Evolutionary conservation across 1,139 yeast genomes (phyloP), one percentile per base, ranked within the genome.

Genomic region (Nematodospora anomalae): DNA sequence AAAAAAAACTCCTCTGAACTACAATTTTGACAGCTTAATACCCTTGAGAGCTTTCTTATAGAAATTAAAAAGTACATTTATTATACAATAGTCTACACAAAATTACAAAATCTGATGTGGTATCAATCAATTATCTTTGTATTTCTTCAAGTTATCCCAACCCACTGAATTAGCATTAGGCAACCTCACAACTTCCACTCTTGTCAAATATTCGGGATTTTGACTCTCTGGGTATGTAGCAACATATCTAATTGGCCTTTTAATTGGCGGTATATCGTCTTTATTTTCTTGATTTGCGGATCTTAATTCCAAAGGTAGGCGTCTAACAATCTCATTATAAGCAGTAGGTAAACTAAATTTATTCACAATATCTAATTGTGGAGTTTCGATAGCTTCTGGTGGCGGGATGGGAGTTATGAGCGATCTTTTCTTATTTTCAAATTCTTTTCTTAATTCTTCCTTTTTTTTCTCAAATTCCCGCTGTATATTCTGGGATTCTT

Each of bases 101-200:
- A n/a, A n/a, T n/a, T n/a, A n/a, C n/a, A n/a, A n/a, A n/a, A n/a
- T n/a, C n/a, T n/a, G n/a, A n/a, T n/a, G n/a, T n/a, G n/a, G n/a
- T n/a, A n/a, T n/a, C n/a, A n/a, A 13, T 26, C 11, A 35, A 22
- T 20, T 30, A 13, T 26, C 26, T 33, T 56, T 56, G 42, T 59
- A 70, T 47, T 65, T 67, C 39, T 61, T 58, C 37, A 71, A 50
- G 42, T 71, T 71, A 40, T 69, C 76, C 76, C 76, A 71, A 2
- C 70, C 76, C 33, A 71, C 40, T n/a, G 67, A 55, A 43, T 71
- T 71, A 16, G 73, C 62, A 48, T 70, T 71, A 3, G 76, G 76
- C 30, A 71, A 57, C 49, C 67, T 68, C 24, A 71, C 56, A 9
- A 70, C 56, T 44, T 71, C 76, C 20, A 68, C 52, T 42, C 62